Base-by-base conservation (phyloP, 345 rosid species). In the Syzygium oleosum region DNA sequence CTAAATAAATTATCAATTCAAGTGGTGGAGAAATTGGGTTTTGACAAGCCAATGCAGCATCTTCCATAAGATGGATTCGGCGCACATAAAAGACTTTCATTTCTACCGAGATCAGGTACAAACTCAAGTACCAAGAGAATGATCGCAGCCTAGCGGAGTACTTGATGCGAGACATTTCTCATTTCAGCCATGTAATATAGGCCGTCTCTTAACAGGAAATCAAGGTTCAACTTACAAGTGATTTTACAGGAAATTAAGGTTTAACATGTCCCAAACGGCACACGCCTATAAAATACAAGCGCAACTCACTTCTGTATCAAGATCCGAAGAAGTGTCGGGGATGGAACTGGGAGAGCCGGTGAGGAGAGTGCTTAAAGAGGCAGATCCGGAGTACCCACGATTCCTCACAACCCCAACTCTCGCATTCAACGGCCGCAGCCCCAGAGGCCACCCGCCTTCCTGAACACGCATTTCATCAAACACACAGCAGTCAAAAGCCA, bases 381-480 rank as follows among this genome's bases (percentile, higher is more conserved):
- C 88, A 21, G 99, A 96, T 54, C 95, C 97, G 58, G 93, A 90
- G 68, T 91, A 84, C 54, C 92, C 91, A 25, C 92, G 88, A 85
- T 90, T 93, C 91, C 93, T 93, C 80, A 88, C 91, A 88, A 94
- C 91, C 91, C 95, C 96, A 79, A 94, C 92, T 91, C 97, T 94
- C 86, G 95, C 95, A 92, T 92, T 97, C 84, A 95, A 89, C 55
- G 96, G 97, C 65, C 94, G 91, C 41, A 97, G 88, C 65, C 98
- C 97, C 86, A 95, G 93, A 22, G 99, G 99, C 99, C 99, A 97
- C 53, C 98, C 99, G 85, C 94, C 95, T 85, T 94, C 97, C 95
- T 95, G 92, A 27, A 43, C 87, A 59, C 53, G 89, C 63, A 63
- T 87, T 84, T 22, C 86, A 61, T 51, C 86, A 84, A 61, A 51